Conservation (phyloP, 305 asterid genomes). For the Vinca major region DNA sequence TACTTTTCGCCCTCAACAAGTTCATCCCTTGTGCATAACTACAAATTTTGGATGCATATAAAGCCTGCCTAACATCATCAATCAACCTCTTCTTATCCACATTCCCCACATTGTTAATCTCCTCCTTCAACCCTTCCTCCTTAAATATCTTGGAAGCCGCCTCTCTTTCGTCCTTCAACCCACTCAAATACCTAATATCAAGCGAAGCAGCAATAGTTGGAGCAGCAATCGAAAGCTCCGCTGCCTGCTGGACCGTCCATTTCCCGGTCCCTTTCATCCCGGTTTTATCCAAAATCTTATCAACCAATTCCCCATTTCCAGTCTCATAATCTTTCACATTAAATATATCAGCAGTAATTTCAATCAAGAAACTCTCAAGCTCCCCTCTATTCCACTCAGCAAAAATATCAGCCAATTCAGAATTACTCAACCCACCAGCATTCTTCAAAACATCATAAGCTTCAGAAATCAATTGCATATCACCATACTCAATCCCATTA, state of each 20-base stretch:
- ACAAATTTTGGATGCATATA: slow-evolving; percentile 84
- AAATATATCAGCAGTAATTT: slow-evolving; percentile 72
- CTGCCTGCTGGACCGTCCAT: slow-evolving; percentile 97
- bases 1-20: slow-evolving; percentile 69
- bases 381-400: slow-evolving; percentile 77
- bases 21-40: slow-evolving; percentile 96
- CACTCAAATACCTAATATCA: slow-evolving; percentile 70
- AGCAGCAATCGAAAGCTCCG: slow-evolving; percentile 80
- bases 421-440: slow-evolving; percentile 52
- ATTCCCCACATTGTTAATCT: slow-evolving; percentile 23
- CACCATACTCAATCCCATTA: slow-evolving; percentile 86
- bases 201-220: slow-evolving; percentile 85
- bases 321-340: slow-evolving; percentile 46
- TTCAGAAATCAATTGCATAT: slow-evolving; percentile 85
- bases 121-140: slow-evolving; percentile 53
- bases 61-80: slow-evolving; percentile 87
- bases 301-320: slow-evolving; percentile 58
- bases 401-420: slow-evolving; percentile 60
- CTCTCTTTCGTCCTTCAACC: slow-evolving; percentile 71
- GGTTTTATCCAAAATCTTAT: slow-evolving; percentile 78
- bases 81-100: slow-evolving; percentile 66
- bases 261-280: slow-evolving; percentile 96
- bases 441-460: slow-evolving; percentile 74
- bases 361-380: slow-evolving; percentile 74
- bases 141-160: slow-evolving; percentile 46